Evolutionary conservation across 2,329 filamentous ascomycete species (phyloP), one percentile per base, ranked within the genome.

Genomic region (Ophiocordyceps camponoti-leonardi): DNA sequence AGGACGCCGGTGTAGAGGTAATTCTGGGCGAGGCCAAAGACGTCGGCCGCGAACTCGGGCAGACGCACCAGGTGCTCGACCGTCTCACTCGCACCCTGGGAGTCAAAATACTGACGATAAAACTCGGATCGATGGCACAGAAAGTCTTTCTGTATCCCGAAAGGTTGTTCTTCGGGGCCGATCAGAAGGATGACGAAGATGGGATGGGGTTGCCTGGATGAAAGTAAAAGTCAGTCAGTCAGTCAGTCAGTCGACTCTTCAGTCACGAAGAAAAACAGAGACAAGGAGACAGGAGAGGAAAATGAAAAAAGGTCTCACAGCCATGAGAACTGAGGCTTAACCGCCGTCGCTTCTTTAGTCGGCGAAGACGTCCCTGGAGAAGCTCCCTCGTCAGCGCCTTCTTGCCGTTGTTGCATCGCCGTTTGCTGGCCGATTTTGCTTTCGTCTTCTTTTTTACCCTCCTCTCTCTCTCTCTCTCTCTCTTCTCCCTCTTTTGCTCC

Each of bases 81-180:
- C 11, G 62, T 58, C 20, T 68, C 56, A 3, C 64, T 56, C 16
- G 51, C 48, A 14, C 53, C 48, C 30, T 56, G 54, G 33, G 58
- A 54, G 33, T 54, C 57, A 42, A 78, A 75, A 47, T 68, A 60
- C 2, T 62, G 55, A 6, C 61, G 61, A 51, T 72, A 78, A 52
- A 65, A 67, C 2, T 60, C 53, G 10, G 72, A 76, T 49, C 68
- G 69, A 28, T 67, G 61, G 49, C 70, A 73, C 22, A 79, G 60
- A 46, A 77, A 75, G 54, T 78, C 70, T 48, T 73, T 75, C 49
- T 77, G 75, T 13, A 79, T 67, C 12, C 69, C 72, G 51, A 77
- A 79, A 0, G 73, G 72, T 14, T 57, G 57, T 52, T 74, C 68
- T 0, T 73, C 64, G 3, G 64, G 59, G 0, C 75, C 74, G 26